Evolutionary conservation across 1,284 basidiomycete species (phyloP), one percentile per base, ranked within the genome.

Genomic region (Rhizoctonia solani): DNA sequence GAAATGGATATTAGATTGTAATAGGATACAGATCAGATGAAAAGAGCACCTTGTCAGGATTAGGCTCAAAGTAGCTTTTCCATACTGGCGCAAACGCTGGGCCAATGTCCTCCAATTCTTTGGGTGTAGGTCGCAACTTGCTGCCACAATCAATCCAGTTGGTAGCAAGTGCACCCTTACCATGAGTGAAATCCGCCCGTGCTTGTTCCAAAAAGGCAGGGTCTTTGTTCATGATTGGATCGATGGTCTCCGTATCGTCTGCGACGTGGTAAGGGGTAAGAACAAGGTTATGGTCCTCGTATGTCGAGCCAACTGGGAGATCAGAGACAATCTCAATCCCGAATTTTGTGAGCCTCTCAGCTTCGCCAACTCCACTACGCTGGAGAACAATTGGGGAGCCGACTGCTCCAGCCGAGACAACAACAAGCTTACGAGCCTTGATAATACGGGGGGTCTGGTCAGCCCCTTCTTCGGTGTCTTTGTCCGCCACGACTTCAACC

Each of bases 221-320:
- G 4, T 27, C 42, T 34, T 54, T 21, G 3, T 66, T 41, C 16
- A 54, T 14, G 14, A 66, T 46, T n/a, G 30, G 29, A 44, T 66
- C 63, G 9, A 66, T 34, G 4, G 63, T 66, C 16, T 66, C 63
- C 9, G 41, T 52, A n/a, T 66, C 63, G 30, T 54, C 41, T 3
- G 52, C 27, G 23, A 54, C 52, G 30, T 54, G 52, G 44, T 54
- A 66, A 21, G 52, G 16, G 19, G 30, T 14, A 14, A 66, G 42
- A 21, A 44, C 9, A 29, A 23, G 32, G 30, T 30, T 54, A 19
- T 47, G 65, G 81, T 85, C 85, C 73, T 81, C 78, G 68, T 82
- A 83, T 32, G 81, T 77, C 70, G 83, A 81, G 6, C 86, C 86
- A 0, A 87, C 85, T 2, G 81, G 81, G 3, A 87, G 74, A 46